Percentiles rank a stretch among this genome's conserved stretches.
These are phyloP conservation scores for Kwoniella mangroviensis DNA, from an alignment of 768 basidiomycete genomes.

Conservation along the genomic window DNA sequence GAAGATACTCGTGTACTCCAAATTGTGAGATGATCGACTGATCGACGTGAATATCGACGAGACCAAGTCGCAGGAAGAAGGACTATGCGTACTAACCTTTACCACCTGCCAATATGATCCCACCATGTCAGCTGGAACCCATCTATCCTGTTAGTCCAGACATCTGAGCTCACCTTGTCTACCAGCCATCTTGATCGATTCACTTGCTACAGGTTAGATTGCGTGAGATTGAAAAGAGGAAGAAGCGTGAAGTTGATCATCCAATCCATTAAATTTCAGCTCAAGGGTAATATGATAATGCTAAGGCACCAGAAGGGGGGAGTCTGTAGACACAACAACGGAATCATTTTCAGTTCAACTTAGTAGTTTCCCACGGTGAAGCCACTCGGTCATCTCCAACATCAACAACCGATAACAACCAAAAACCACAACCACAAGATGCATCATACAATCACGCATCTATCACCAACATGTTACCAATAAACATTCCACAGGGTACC, in stretches of 20 bases:
- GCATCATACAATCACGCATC: neutral
- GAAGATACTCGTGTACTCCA: too few relatives aligned
- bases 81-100: slow-evolving; percentile 31
- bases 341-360: too few relatives aligned
- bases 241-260: neutral
- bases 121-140: neutral
- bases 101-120: slow-evolving; percentile 25
- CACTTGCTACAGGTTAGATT: neutral
- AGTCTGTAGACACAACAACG: too few relatives aligned
- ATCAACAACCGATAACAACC: too few relatives aligned
- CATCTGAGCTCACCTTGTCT: slow-evolving; percentile 20
- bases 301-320: too few relatives aligned
- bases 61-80: neutral
- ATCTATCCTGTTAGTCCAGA: neutral
- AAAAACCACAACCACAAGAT: too few relatives aligned
- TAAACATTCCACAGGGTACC: neutral
- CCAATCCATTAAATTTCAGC: too few relatives aligned
- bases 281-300: too few relatives aligned
- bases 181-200: slow-evolving; percentile 20
- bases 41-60: too few relatives aligned
- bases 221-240: neutral
- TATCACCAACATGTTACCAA: neutral
- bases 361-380: too few relatives aligned
- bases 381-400: too few relatives aligned
- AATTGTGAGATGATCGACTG: too few relatives aligned